These are phyloP conservation scores for Zarea fungicola DNA, from an alignment of 2,329 filamentous ascomycete genomes.

Conservation along the genomic window DNA sequence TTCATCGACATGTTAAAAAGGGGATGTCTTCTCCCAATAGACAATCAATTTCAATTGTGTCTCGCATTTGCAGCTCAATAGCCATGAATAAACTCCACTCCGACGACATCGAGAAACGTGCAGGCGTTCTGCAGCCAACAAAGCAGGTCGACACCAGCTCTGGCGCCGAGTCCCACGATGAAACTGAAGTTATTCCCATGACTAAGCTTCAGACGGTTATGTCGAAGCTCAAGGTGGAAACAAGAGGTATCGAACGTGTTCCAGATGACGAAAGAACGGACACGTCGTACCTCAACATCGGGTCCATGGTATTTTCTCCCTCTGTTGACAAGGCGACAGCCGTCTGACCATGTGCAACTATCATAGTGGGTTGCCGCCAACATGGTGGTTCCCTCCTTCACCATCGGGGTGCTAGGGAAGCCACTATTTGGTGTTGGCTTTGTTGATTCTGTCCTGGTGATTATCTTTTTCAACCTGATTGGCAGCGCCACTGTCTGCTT, in stretches of 20 bases:
- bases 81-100: not conserved
- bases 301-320: conserved; percentile 58
- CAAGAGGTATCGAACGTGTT: conserved; percentile 70
- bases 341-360: conserved; percentile 4
- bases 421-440: conserved; percentile 64
- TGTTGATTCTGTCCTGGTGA: conserved; percentile 62
- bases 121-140: not conserved
- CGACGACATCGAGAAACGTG: conserved; percentile 4
- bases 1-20: not conserved
- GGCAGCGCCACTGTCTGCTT: conserved; percentile 64
- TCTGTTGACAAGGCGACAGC: not conserved
- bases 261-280: conserved; percentile 64
- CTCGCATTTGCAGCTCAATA: not conserved
- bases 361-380: conserved; percentile 66
- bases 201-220: conserved; percentile 52
- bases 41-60: not conserved
- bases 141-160: conserved; percentile 4
- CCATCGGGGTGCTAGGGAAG: conserved; percentile 62
- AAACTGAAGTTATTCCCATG: not conserved
- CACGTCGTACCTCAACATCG: conserved; percentile 59
- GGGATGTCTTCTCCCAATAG: not conserved
- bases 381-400: conserved; percentile 71
- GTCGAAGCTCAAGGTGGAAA: conserved; percentile 62
- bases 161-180: not conserved
- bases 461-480: conserved; percentile 68